phyloP scores from a whole-genome alignment of 495 filamentous ascomycete genomes.

The Lasiosphaeriaceae sp. region DNA sequence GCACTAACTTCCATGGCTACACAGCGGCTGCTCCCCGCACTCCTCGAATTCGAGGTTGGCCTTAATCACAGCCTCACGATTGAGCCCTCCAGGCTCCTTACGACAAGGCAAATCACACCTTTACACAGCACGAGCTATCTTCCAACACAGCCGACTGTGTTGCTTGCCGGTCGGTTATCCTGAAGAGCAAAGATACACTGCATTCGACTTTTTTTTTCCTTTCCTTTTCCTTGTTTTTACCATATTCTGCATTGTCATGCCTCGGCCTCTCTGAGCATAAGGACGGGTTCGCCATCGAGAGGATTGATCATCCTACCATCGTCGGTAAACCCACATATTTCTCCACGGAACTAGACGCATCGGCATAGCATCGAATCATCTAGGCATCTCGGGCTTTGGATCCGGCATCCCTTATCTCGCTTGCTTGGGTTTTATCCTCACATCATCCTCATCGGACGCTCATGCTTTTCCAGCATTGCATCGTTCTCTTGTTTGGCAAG shows the following conservation, averaged over 20 bases:
- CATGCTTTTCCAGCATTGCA: constrained; percentile 7
- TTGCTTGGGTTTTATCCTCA: constrained; percentile 15
- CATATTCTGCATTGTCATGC: constrained; percentile 3
- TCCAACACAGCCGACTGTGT: too few relatives aligned
- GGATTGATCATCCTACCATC: constrained; percentile 22
- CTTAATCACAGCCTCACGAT: too few relatives aligned
- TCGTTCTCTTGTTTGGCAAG: constrained; percentile 5
- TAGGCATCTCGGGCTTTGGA: constrained; percentile 22
- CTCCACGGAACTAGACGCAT: constrained; percentile 19
- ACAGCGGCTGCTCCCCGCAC: too few relatives aligned
- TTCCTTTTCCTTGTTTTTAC: not conserved
- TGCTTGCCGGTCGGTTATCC: not conserved
- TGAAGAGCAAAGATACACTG: not conserved
- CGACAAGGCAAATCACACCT: too few relatives aligned
- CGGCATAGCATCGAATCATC: constrained; percentile 29
- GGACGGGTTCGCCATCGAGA: constrained; percentile 10
- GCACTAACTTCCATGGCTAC: too few relatives aligned
- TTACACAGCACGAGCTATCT: too few relatives aligned
- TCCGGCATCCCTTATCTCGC: constrained; percentile 22
- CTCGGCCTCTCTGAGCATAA: not conserved
- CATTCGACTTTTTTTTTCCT: not conserved
- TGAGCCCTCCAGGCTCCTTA: too few relatives aligned
- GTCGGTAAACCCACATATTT: constrained; percentile 19
- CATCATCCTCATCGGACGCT: constrained; percentile 17
- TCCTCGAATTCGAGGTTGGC: too few relatives aligned